Base-by-base conservation (phyloP, 2,329 filamentous ascomycete species). In the Bipolaris victoriae region DNA sequence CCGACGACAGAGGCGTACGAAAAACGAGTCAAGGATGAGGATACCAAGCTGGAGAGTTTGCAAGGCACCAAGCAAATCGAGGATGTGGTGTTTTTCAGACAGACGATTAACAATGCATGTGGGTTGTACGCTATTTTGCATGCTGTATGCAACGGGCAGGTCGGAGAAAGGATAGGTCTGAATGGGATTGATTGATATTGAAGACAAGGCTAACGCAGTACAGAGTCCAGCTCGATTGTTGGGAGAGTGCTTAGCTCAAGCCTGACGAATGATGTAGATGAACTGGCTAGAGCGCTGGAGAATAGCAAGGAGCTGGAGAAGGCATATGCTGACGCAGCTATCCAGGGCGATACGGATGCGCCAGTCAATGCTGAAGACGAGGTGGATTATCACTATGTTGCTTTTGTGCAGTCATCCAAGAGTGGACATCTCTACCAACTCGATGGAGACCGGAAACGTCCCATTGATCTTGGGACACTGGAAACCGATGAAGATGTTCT, bases 51-150 rank as follows among this genome's bases (percentile, higher is more conserved):
- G 24, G 63, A 79, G 1, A 83, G 86, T 22, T 96, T 96, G 79
- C 72, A 73, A 0, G 88, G 87, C 46, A 82, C 80, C 10, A 15
- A 22, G 9, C 91, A 91, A 1, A 77, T 83, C 1, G 90, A 96
- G 69, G 88, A 88, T 1, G 89, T 96, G 0, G 72, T 96, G 4
- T 98, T 92, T 91, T 97, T 92, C 82, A 90, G 87, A 67, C 94
- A 98, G 80, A 98, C 93, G 0, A 97, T 98, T 68, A 86, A 90
- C 59, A 96, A 98, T 74, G 92, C 94, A 0, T 98, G 94, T 76
- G 94, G 94, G 0, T 80, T 97, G 43, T 97, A 97, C 81, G 95
- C 90, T 0, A 78, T 98, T 26, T 76, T 98, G 44, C 95, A 98
- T 74, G 90, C 89, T 16, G 86, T 91, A 0, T 83, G 84, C 44